Evolutionary conservation across 352 stramenopile genomes (phyloP), one percentile per base, ranked within the genome.

Genomic region (Thalassiosira mediterranea): DNA sequence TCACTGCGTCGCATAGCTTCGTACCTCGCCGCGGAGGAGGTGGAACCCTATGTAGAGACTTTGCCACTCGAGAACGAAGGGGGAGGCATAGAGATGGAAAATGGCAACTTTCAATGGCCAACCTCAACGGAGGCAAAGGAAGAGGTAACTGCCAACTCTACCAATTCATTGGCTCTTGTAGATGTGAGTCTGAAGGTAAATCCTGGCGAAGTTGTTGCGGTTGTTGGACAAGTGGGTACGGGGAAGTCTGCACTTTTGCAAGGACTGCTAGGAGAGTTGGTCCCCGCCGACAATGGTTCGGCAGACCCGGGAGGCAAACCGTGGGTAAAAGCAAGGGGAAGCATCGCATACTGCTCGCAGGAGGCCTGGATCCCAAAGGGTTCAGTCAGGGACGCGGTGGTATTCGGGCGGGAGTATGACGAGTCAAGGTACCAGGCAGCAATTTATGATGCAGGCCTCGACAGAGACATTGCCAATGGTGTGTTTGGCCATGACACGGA

Each of bases 341-440:
- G 79, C 53, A 72, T 88, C 26, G 81, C 73, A 7, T 93, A 91
- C 51, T 91, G 83, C 71, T 79, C 81, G 2, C 85, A 91, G 73
- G 83, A 91, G 48, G 81, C 87, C 29, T 93, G 90, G 90, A 59
- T 95, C 23, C 78, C 89, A 19, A 93, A 94, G 60, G 87, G 85
- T 48, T 89, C 91, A 2, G 76, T 95, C 15, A 42, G 82, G 17
- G 88, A 95, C 51, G 90, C 91, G 31, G 83, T 95, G 29, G 69
- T 94, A 3, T 94, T 95, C 72, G 91, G 90, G 7, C 60, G 80
- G 44, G 84, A 90, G 4, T 93, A 86, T 34, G 79, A 95, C 31
- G 68, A 91, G 69, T 34, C 67, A 31, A 76, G 69, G 77, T 95
- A 93, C 60, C 21, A 69, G 8, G 37, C 46, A 32, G 87, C 87